These are phyloP conservation scores for Aspergillus sp. DNA, from an alignment of 2,329 filamentous ascomycete species.

Conservation along the genomic window DNA sequence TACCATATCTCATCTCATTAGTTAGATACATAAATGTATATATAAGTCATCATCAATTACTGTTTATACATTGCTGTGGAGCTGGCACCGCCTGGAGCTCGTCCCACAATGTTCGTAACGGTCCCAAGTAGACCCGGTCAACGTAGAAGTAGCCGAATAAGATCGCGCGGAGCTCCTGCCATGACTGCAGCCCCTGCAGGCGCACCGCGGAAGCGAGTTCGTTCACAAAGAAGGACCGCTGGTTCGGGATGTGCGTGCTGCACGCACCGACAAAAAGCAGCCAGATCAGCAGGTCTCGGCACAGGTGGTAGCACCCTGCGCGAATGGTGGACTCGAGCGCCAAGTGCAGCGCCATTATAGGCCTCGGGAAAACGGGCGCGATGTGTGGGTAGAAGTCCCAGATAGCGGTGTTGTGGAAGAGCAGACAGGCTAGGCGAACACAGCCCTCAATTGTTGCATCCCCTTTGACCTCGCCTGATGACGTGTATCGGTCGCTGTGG, in stretches of 20 bases:
- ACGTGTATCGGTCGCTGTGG: slow-evolving; percentile 37
- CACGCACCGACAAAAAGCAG: slow-evolving; percentile 37
- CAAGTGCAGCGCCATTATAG: slow-evolving; percentile 32
- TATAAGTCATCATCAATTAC: slow-evolving; percentile 10
- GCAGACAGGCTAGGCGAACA: slow-evolving; percentile 36
- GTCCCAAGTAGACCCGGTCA: slow-evolving; percentile 33
- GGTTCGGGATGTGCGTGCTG: slow-evolving; percentile 24
- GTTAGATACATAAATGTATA: slow-evolving; percentile 1
- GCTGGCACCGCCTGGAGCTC: slow-evolving; percentile 26
- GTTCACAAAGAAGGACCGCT: slow-evolving; percentile 33
- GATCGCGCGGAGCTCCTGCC: slow-evolving; percentile 34
- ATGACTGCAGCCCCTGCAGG: slow-evolving; percentile 29
- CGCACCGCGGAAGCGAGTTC: slow-evolving; percentile 30
- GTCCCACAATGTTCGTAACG: slow-evolving; percentile 34
- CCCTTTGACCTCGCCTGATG: slow-evolving; percentile 32
- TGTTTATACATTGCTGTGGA: slow-evolving; percentile 14
- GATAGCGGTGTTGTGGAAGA: slow-evolving; percentile 41
- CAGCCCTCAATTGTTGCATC: slow-evolving; percentile 40
- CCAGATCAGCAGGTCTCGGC: slow-evolving; percentile 38
- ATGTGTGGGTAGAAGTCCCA: slow-evolving; percentile 41
- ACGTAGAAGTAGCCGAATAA: slow-evolving; percentile 38
- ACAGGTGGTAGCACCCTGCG: slow-evolving; percentile 32
- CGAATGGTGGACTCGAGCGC: slow-evolving; percentile 35
- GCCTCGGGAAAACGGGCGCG: slow-evolving; percentile 35
- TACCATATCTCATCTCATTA: slow-evolving; percentile 23